Evolutionary conservation across 202 grass and related monocot species (phyloP).

Genomic region (Panicum hallii): DNA sequence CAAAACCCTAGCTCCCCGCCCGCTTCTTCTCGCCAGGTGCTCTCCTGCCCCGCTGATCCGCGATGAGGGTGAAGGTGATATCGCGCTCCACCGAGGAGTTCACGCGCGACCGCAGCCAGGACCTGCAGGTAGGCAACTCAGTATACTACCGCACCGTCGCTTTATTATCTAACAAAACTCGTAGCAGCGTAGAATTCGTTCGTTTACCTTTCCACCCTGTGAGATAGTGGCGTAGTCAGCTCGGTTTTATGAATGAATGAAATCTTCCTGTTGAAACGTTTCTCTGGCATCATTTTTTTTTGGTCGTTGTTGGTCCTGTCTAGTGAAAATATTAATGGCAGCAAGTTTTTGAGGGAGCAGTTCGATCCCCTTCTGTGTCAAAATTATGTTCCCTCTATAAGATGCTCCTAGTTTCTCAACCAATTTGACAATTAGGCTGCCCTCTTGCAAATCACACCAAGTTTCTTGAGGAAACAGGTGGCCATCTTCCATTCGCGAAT

Average conservation of each 20-base stretch:
- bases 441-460: background rate
- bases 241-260: background rate
- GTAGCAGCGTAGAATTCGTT: background rate
- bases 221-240: background rate
- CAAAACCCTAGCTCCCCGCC: constrained; percentile 7
- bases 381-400: background rate
- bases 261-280: background rate
- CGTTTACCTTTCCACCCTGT: background rate
- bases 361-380: background rate
- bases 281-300: background rate
- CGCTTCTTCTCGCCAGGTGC: background rate
- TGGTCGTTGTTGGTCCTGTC: background rate
- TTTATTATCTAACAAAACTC: background rate
- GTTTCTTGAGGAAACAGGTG: background rate
- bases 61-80: constrained; percentile 88
- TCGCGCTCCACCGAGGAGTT: constrained; percentile 79
- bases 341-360: background rate
- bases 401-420: background rate
- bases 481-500: too few species aligned
- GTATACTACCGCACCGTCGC: background rate
- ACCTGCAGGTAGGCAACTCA: constrained; percentile 55
- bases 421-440: background rate
- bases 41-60: too few species aligned
- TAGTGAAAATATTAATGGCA: background rate
- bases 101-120: constrained; percentile 79